These are phyloP conservation scores for Phytophthora cactorum DNA, from an alignment of 352 stramenopile genomes.

Conservation along the genomic window DNA sequence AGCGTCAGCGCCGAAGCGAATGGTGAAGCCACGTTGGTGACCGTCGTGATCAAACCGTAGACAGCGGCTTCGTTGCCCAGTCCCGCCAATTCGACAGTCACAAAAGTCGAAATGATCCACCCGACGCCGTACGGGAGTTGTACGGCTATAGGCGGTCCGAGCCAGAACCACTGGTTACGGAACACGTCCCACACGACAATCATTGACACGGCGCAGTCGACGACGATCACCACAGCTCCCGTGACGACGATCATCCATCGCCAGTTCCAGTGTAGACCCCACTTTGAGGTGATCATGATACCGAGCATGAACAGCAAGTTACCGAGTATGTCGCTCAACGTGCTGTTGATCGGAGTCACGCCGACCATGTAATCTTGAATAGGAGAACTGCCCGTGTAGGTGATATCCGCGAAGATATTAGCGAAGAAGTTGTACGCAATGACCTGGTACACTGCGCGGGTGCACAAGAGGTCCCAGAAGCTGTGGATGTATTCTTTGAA, in stretches of 20 bases:
- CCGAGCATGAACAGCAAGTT: not conserved
- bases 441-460: too few relatives aligned
- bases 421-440: too few relatives aligned
- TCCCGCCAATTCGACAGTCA: constrained; percentile 25
- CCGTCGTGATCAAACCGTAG: constrained; percentile 31
- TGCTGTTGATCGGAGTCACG: too few relatives aligned
- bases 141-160: constrained; percentile 39
- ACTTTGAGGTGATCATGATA: too few relatives aligned
- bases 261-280: too few relatives aligned
- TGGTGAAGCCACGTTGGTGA: constrained; percentile 13
- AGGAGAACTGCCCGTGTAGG: too few relatives aligned
- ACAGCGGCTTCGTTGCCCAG: constrained; percentile 32
- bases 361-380: constrained; percentile 5
- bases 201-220: not conserved
- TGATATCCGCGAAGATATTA: too few relatives aligned
- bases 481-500: too few relatives aligned
- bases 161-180: constrained; percentile 43
- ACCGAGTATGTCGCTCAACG: too few relatives aligned
- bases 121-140: constrained; percentile 46
- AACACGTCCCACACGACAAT: constrained; percentile 44
- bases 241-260: not conserved
- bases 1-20: too few relatives aligned
- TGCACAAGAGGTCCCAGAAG: too few relatives aligned
- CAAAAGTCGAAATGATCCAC: constrained; percentile 46
- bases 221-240: not conserved